These are phyloP conservation scores for Pleurozium schreberi DNA, from an alignment of 225 moss, liverwort and hornwort species.

Conservation along the genomic window DNA sequence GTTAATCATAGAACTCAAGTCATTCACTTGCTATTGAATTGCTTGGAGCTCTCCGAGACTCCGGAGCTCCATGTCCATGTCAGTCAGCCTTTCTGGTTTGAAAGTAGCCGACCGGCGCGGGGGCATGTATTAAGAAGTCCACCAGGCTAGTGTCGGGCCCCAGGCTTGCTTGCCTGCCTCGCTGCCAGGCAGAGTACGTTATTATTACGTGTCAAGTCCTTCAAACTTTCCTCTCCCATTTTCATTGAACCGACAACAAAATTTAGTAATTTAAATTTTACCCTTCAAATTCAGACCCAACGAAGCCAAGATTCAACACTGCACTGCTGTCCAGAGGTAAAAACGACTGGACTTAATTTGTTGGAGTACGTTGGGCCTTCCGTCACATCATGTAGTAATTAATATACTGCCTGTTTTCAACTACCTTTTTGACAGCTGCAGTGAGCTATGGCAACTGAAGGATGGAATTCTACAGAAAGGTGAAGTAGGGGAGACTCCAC, in stretches of 20 bases:
- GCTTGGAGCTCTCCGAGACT: not conserved
- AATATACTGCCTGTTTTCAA: not conserved
- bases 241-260: not conserved
- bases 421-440: not conserved
- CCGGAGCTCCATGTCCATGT: not conserved
- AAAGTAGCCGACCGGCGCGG: not conserved
- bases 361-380: not conserved
- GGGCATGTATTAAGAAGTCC: not conserved
- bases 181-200: not conserved
- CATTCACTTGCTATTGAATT: not conserved
- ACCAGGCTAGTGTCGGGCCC: not conserved
- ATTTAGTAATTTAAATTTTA: not conserved
- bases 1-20: not conserved
- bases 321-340: not conserved
- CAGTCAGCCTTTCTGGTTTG: constrained; percentile 1
- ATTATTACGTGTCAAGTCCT: not conserved
- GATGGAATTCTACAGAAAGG: not conserved
- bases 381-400: not conserved
- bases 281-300: not conserved
- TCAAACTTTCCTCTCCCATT: not conserved
- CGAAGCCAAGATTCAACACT: not conserved
- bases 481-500: not conserved
- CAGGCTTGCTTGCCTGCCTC: not conserved
- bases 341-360: not conserved
- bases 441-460: no score